Base-by-base conservation (phyloP, 352 stramenopile genomes). In the Phytopythium boreale region DNA sequence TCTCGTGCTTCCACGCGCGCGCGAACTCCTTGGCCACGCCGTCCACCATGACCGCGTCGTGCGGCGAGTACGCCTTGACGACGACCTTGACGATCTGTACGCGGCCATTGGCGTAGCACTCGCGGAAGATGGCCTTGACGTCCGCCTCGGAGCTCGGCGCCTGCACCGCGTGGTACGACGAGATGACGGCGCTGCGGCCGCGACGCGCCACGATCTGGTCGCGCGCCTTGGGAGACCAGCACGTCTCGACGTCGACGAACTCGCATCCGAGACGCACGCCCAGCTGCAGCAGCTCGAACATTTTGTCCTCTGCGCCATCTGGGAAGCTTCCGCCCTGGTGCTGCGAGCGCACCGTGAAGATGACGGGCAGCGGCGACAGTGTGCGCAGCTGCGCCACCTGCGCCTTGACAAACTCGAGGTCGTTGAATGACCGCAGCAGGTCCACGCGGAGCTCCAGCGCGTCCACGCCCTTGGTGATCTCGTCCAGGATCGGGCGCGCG, bases 361-460 rank as follows among this genome's bases (percentile, higher is more conserved):
- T 97, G 66, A 99, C 93, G 3, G 97, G 96, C 59, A 99, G 82
- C 11, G 82, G 78, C 55, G 93, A 96, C 64, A 98, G 77, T 14
- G 93, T 74, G 20, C 97, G 91, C 49, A 96, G 69, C 63, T 81
- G 68, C 60, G 89, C 81, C 11, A 89, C 82, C 66, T 94, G 83
- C 69, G 75, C 55, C 69, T 82, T 77, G 69, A 97, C 71, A 75
- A 92, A 77, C 49, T 68, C 64, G 44, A 72, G 26, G 85, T 88
- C 69, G 58, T 77, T 65, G 31, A 78, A 74, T 19, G 73, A 66
- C 56, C 80, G 66, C 15, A 98, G 76, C 66, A 98, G 74, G 79
- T 98, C 97, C 12, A 98, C 93, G 50, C 97, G 92, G 61, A 99
- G 88, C 76, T 99, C 97, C 50, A 99, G 87, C 5, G 94, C 95